Evolutionary conservation across 1,284 basidiomycete genomes (phyloP).

Genomic region (Ceratobasidium sp.): DNA sequence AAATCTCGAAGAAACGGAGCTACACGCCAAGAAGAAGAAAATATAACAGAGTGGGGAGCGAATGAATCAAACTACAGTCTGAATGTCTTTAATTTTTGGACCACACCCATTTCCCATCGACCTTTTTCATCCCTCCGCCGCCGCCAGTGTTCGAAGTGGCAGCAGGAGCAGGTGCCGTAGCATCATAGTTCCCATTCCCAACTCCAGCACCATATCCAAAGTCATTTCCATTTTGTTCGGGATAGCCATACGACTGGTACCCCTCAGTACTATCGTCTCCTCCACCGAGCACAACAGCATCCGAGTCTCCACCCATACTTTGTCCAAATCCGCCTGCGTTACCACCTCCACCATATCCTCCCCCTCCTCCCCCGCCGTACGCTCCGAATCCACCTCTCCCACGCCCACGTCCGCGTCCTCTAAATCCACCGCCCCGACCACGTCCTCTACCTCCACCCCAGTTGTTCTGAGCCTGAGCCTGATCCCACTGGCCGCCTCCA

Average conservation of each 20-base stretch:
- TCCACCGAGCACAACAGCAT: conserved; percentile 64
- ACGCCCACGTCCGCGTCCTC: conserved; percentile 46
- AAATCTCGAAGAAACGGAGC: not conserved
- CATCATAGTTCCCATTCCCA: not conserved
- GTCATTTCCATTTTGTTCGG: not conserved
- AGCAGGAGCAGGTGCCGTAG: not conserved
- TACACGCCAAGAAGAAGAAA: no score
- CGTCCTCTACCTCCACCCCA: conserved; percentile 27
- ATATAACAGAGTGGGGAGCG: no score
- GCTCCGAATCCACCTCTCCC: conserved; percentile 27
- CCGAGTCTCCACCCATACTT: conserved; percentile 52
- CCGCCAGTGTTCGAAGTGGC: conserved; percentile 49
- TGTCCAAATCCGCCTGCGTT: conserved; percentile 46
- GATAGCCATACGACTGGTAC: conserved; percentile 6
- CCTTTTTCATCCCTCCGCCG: conserved; percentile 63
- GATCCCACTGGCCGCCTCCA: conserved; percentile 49
- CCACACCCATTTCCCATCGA: conserved; percentile 74
- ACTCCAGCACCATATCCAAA: not conserved
- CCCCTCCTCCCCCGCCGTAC: conserved; percentile 40
- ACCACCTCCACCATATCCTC: conserved; percentile 40
- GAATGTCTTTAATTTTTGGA: conserved; percentile 11
- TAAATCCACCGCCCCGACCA: conserved; percentile 44
- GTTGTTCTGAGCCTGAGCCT: conserved; percentile 28
- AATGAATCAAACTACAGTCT: no score
- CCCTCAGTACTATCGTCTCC: conserved; percentile 46